Evolutionary conservation across 441 rosid genomes (phyloP).

Genomic region (Manihot esculenta): DNA sequence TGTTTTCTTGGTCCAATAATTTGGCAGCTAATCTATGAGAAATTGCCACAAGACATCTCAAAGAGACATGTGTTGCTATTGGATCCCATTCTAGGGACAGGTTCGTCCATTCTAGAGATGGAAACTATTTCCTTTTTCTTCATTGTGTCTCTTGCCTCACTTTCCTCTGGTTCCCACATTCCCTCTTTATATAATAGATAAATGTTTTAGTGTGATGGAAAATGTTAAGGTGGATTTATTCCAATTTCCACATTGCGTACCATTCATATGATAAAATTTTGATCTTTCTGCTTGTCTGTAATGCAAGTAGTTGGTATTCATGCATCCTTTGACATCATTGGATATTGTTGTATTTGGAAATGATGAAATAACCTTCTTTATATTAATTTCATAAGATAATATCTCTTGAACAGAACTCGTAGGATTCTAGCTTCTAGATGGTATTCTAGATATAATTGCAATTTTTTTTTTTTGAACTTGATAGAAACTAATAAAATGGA

Average conservation of each 20-base stretch:
- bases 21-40: conserved; percentile 88
- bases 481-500: neutral
- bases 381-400: neutral
- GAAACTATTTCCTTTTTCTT: neutral
- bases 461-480: neutral
- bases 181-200: neutral
- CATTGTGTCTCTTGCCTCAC: neutral
- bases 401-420: neutral
- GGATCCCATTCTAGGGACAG: conserved; percentile 99
- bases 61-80: conserved; percentile 86
- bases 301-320: neutral
- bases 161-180: neutral
- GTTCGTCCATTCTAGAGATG: conserved; percentile 33
- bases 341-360: neutral
- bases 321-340: neutral
- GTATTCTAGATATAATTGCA: too few relatives aligned
- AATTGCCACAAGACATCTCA: conserved; percentile 82
- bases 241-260: neutral
- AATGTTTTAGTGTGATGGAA: neutral
- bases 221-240: neutral
- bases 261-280: neutral
- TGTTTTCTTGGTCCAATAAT: conserved; percentile 21
- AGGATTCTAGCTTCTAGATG: neutral
- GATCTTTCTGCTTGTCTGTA: neutral
- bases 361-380: neutral